phyloP scores from a whole-genome alignment of 768 basidiomycete genomes.

The Strobilomyces dryophilus region DNA sequence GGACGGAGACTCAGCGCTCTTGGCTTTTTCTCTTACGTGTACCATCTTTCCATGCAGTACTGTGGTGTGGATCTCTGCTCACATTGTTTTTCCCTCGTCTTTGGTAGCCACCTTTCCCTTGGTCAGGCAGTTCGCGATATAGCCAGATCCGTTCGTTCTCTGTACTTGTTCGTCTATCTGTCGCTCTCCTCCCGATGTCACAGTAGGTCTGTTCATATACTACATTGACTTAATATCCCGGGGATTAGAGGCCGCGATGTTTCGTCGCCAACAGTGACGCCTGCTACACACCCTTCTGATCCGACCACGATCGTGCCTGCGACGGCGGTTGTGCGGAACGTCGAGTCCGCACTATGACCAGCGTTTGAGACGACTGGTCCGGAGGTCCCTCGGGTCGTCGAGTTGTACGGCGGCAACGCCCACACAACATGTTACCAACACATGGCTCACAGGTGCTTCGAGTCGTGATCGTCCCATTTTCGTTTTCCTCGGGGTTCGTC shows the following conservation, averaged over 20 bases:
- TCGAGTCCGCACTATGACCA: no score
- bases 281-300: no score
- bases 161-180: neutral
- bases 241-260: neutral
- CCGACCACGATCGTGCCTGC: no score
- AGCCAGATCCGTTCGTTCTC: conserved; percentile 4
- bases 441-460: no score
- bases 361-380: no score
- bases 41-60: neutral
- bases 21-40: conserved; percentile 5
- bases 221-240: conserved; percentile 20
- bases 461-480: no score
- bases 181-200: conserved; percentile 8
- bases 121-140: conserved; percentile 2
- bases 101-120: neutral
- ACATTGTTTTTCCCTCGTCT: neutral
- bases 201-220: conserved; percentile 22
- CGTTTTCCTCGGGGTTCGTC: no score
- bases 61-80: conserved; percentile 3
- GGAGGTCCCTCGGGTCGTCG: no score
- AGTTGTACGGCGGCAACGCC: no score
- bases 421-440: no score
- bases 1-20: conserved; percentile 7
- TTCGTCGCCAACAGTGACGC: neutral
- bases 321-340: no score